Evolutionary conservation across 225 moss, liverwort and hornwort genomes (phyloP).

Genomic region (Antitrichia curtipendula): DNA sequence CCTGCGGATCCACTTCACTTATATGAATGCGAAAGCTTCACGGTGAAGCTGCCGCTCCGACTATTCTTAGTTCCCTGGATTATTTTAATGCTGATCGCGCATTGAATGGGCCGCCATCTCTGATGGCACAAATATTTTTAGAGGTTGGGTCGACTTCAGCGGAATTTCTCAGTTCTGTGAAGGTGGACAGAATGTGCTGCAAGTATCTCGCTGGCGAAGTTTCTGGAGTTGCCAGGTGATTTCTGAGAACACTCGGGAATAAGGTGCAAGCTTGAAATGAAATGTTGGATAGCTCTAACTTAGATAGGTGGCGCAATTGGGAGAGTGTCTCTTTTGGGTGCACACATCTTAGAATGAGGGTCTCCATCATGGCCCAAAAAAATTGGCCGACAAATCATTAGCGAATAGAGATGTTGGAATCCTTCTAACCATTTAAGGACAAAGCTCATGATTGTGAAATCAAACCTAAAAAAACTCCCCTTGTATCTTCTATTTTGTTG

Average conservation of each 20-base stretch:
- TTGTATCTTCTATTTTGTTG: too few species aligned
- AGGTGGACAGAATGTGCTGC: background rate
- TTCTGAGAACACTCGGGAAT: background rate
- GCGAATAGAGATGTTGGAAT: too few species aligned
- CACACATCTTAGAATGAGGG: too few species aligned
- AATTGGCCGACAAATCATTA: too few species aligned
- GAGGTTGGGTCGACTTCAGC: background rate
- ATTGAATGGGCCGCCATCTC: background rate
- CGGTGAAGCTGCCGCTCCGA: background rate
- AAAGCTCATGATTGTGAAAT: rapidly evolving
- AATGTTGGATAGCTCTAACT: too few species aligned
- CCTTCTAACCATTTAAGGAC: background rate
- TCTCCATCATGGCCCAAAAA: background rate
- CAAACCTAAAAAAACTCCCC: rapidly evolving
- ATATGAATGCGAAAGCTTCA: background rate
- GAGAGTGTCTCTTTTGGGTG: too few species aligned
- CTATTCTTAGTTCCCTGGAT: background rate
- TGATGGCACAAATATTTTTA: background rate
- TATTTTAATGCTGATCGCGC: background rate
- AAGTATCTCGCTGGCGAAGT: background rate
- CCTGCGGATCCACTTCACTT: background rate
- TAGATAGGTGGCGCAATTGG: too few species aligned
- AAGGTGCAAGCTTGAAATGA: too few species aligned
- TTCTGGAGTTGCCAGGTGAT: background rate
- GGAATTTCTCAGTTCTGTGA: background rate